Evolutionary conservation across 2,329 filamentous ascomycete species (phyloP), one percentile per base, ranked within the genome.

Genomic region (Graphiopsis chlorocephala): DNA sequence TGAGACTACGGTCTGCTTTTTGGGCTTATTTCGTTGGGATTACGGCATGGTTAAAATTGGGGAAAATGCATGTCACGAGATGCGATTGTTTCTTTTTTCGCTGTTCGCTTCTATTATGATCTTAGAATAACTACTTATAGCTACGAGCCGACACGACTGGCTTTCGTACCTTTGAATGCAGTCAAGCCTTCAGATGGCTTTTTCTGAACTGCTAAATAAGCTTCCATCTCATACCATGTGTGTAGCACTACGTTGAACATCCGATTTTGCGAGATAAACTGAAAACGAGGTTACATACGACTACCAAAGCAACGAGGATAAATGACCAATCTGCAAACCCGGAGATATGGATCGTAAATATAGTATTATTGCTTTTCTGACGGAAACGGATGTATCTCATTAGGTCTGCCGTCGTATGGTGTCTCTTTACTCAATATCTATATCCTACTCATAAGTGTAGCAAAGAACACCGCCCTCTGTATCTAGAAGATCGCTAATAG

Each of bases 401-500:
- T 20, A 20, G 23, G 8, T 45, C 17, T 20, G 38, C 38, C n/a
- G 3, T 20, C 12, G 8, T 45, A 45, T 20, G 38, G 38, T n/a
- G 12, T 45, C 11, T 45, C n/a, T 12, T 11, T 45, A 20, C 38
- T 20, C n/a, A n/a, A n/a, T n/a, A 5, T 56, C 28, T 38, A 8
- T 2, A 3, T 17, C 3, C 14, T 50, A 61, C 28, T 50, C 42
- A 59, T 73, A 73, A 35, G 63, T 50, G 42, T 73, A 73, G 53
- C 71, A 72, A 20, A 72, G 65, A 14, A 68, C 38, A 4, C 64
- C 65, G 17, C 60, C 61, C 50, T 70, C 62, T 11, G 65, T 66
- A 57, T 70, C 64, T 52, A 72, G 70, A 12, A 72, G 63, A 23
- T 73, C 67, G 12, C 35, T 58, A 1, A 74, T 68, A 33, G 66